phyloP scores from a whole-genome alignment of 202 grass and related monocot species.

The Setaria viridis region DNA sequence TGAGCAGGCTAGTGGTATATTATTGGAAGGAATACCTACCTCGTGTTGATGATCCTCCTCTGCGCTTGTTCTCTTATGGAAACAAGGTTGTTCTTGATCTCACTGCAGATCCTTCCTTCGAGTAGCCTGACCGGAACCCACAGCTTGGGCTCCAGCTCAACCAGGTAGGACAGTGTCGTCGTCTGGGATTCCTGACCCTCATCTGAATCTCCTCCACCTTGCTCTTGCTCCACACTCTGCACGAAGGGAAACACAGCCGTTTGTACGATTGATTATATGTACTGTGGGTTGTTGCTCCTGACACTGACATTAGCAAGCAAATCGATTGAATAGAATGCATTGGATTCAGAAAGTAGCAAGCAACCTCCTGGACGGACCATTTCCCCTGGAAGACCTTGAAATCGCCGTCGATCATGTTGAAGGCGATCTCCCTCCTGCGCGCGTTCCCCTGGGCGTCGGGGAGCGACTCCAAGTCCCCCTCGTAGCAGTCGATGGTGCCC shows the following conservation, averaged over 20 bases:
- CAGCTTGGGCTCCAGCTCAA: constrained; percentile 91
- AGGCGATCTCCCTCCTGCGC: constrained; percentile 69
- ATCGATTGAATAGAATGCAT: no score
- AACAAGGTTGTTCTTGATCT: constrained; percentile 80
- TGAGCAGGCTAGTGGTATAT: no score
- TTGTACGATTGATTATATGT: no score
- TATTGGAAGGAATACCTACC: no score
- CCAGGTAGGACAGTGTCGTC: constrained; percentile 61
- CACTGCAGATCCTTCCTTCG: constrained; percentile 82
- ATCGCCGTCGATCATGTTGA: constrained; percentile 91
- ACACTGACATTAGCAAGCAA: no score
- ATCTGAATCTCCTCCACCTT: background rate
- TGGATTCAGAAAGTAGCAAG: no score
- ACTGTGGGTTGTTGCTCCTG: no score
- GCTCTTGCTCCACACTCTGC: no score
- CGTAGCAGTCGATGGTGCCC: constrained; percentile 79
- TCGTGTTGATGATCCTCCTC: constrained; percentile 30
- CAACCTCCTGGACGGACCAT: constrained; percentile 61
- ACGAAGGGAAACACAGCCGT: no score
- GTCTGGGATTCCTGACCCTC: background rate
- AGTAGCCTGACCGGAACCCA: constrained; percentile 81
- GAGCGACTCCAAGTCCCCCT: constrained; percentile 63
- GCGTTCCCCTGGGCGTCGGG: background rate
- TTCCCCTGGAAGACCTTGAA: constrained; percentile 83
- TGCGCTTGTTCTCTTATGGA: constrained; percentile 79